Conservation (phyloP, 257 asterid genomes). For the Henckelia pumila region DNA sequence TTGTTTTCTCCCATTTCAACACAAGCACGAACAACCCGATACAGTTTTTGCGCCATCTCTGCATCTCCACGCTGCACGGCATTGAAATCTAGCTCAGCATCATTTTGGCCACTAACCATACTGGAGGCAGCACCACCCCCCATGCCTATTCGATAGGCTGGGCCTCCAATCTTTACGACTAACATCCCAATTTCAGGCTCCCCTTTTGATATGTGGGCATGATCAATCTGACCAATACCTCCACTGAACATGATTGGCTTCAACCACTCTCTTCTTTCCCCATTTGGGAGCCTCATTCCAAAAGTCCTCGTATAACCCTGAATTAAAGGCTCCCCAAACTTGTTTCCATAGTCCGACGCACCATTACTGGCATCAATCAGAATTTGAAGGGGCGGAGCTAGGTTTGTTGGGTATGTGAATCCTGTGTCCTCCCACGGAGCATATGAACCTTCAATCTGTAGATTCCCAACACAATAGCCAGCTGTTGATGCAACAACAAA, state of each 20-base stretch:
- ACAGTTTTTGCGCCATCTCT: slow-evolving; percentile 90
- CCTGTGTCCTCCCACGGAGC: slow-evolving; percentile 93
- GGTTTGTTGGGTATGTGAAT: slow-evolving; percentile 72
- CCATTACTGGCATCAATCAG: slow-evolving; percentile 93
- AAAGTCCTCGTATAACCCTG: slow-evolving; percentile 92
- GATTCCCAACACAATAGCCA: slow-evolving; percentile 94
- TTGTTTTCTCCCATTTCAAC: slow-evolving; percentile 83
- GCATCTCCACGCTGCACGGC: slow-evolving; percentile 58
- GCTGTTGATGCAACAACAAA: slow-evolving; percentile 87
- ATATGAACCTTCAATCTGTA: slow-evolving; percentile 73
- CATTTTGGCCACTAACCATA: slow-evolving; percentile 98
- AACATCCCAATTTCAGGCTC: slow-evolving; percentile 94
- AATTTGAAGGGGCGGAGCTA: slow-evolving; percentile 85
- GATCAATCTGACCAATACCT: slow-evolving; percentile 94
- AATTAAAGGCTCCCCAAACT: slow-evolving; percentile 55
- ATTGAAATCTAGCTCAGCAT: slow-evolving; percentile 87
- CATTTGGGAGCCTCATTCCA: slow-evolving; percentile 86
- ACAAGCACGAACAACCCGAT: slow-evolving; percentile 89
- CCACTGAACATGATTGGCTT: slow-evolving; percentile 96
- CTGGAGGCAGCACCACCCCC: slow-evolving; percentile 99
- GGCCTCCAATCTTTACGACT: slow-evolving; percentile 96
- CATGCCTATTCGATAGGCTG: slow-evolving; percentile 96
- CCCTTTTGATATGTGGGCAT: slow-evolving; percentile 68
- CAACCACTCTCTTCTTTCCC: slow-evolving; percentile 94
- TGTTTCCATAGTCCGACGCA: slow-evolving; percentile 75